Evolutionary conservation across 2,329 filamentous ascomycete genomes (phyloP), one percentile per base, ranked within the genome.

Genomic region (Diaporthe longicolla): DNA sequence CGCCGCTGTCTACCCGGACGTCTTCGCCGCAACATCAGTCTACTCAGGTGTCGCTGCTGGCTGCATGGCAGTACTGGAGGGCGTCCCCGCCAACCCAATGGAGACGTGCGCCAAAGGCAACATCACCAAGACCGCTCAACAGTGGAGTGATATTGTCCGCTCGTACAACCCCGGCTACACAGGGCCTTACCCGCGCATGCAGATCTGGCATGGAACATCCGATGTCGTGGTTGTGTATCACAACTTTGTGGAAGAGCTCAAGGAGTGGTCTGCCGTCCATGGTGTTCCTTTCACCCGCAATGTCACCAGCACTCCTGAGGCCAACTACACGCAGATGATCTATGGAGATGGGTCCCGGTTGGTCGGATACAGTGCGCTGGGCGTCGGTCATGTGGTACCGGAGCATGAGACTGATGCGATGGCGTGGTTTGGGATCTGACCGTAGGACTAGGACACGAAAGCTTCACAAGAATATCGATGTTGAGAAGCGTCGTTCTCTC

Each of bases 221-320:
- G 89, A 91, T 77, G 79, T 81, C 4, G 87, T 85, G 0, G 80
- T 91, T 6, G 82, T 83, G 29, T 86, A 86, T 0, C 84, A 86
- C 76, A 91, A 91, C 80, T 90, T 89, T 77, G 79, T 88, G 37
- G 89, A 91, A 81, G 86, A 86, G 58, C 86, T 89, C 76, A 89
- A 90, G 82, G 85, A 89, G 79, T 89, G 88, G 88, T 85, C 87
- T 0, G 86, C 84, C 5, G 86, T 89, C 0, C 85, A 88, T 71
- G 86, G 85, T 2, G 82, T 83, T 21, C 77, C 77, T 1, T 66
- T 50, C 9, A 37, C 61, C 37, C 43, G 43, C 13, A 50, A 66
- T 24, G 21, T 50, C 21, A 66, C 61, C 13, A 43, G 21, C 26
- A 37, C 29, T 19, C 61, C 45, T 11, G 45, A 66, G 45, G 43